Percentiles rank a stretch among this genome's conserved stretches.
Evolutionary conservation across 73 alveolate genomes (phyloP).

Genomic region (Blepharisma stoltei): DNA sequence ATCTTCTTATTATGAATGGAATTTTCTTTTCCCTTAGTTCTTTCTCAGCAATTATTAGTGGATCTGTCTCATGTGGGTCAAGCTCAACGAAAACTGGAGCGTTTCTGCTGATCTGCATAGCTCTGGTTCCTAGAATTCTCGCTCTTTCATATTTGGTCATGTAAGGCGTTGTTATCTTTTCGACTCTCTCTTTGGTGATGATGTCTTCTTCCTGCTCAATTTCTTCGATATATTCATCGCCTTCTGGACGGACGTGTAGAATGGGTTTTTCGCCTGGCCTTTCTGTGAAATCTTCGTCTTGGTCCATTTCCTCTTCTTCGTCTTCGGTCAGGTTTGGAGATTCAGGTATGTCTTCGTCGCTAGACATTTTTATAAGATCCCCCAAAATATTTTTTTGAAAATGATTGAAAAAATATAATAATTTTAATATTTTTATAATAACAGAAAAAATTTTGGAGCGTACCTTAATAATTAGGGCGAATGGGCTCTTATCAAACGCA

Average conservation of each 20-base stretch:
- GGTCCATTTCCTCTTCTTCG: conserved; percentile 10
- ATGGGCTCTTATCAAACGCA: too few relatives aligned
- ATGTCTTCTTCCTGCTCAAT: background rate
- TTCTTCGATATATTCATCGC: conserved; percentile 20
- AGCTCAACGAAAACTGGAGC: conserved; percentile 80
- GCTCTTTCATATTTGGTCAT: conserved; percentile 98
- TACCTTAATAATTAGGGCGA: too few relatives aligned
- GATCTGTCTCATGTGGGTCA: conserved; percentile 80
- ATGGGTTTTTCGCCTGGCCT: background rate
- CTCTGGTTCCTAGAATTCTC: conserved; percentile 97
- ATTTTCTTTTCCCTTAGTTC: conserved; percentile 87
- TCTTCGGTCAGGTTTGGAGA: background rate
- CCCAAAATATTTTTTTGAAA: too few relatives aligned
- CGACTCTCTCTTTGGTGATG: background rate
- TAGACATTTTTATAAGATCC: conserved; percentile 1
- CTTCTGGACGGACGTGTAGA: background rate
- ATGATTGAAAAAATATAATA: too few relatives aligned
- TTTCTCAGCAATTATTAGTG: conserved; percentile 90
- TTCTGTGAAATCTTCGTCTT: background rate
- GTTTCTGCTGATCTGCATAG: conserved; percentile 90
- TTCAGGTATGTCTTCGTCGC: background rate
- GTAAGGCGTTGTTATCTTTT: conserved; percentile 82
- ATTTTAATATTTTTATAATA: too few relatives aligned
- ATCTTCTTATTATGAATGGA: conserved; percentile 94
- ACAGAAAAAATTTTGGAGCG: too few relatives aligned